Percentiles rank a stretch among this genome's conserved stretches.
Conservation (phyloP, 768 basidiomycete genomes). For the Omphalotus guepiniiformis region DNA sequence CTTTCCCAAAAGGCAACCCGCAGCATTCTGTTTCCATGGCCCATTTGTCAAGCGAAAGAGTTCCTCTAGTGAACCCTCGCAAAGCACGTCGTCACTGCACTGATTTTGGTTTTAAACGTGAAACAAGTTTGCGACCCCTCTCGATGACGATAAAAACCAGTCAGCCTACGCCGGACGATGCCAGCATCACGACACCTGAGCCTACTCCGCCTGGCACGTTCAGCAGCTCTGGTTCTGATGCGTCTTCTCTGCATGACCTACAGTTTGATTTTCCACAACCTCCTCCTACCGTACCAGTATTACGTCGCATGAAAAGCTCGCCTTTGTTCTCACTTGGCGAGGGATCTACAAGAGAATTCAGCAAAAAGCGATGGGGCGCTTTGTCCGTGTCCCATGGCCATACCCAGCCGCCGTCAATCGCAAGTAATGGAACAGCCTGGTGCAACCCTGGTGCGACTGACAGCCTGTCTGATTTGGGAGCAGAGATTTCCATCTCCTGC, state of each 20-base stretch:
- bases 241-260: slow-evolving; percentile 30
- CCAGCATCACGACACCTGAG: slow-evolving; percentile 15
- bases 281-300: slow-evolving; percentile 35
- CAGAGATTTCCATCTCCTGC: slow-evolving; percentile 7
- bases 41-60: slow-evolving; percentile 6
- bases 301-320: slow-evolving; percentile 41
- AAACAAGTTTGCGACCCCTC: too few species aligned
- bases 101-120: slow-evolving; percentile 25
- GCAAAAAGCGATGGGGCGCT: slow-evolving; percentile 18
- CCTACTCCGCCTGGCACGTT: slow-evolving; percentile 28
- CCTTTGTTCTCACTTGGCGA: slow-evolving; percentile 33
- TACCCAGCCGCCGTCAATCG: too few species aligned
- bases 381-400: too few species aligned
- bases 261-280: slow-evolving; percentile 38
- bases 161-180: slow-evolving; percentile 14
- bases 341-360: slow-evolving; percentile 19
- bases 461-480: neutral
- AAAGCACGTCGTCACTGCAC: slow-evolving; percentile 27
- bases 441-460: neutral
- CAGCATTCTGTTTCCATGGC: neutral
- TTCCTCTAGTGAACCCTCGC: slow-evolving; percentile 24
- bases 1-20: neutral
- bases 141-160: slow-evolving; percentile 3
- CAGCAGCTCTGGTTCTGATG: slow-evolving; percentile 29
- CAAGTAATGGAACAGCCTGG: too few species aligned